Conservation (phyloP, 2,329 filamentous ascomycete genomes). For the Pyricularia grisea region DNA sequence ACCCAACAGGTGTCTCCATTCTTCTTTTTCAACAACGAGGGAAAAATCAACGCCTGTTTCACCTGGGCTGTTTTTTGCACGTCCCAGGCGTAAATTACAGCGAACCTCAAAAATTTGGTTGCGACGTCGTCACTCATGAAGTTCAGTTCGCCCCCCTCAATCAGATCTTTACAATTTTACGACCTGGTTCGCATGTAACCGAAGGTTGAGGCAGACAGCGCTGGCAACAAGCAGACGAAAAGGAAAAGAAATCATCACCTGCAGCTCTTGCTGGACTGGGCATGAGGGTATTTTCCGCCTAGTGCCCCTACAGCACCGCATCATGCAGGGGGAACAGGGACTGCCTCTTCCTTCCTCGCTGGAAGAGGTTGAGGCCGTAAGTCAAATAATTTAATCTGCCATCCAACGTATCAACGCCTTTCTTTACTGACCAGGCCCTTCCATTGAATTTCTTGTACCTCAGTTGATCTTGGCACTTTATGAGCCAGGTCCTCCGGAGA, state of each 20-base stretch:
- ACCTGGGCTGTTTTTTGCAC: neutral
- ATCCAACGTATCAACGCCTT: neutral
- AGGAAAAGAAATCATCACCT: neutral
- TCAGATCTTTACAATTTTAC: neutral
- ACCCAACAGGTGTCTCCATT: neutral
- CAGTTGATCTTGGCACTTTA: conserved; percentile 44
- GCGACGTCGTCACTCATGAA: neutral
- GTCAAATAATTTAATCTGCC: conserved; percentile 6
- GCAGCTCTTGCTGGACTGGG: neutral
- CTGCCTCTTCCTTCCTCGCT: conserved; percentile 22
- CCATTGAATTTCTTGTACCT: neutral
- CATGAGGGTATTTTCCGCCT: neutral
- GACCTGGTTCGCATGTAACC: neutral
- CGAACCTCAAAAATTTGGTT: too few relatives aligned
- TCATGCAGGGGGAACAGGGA: conserved; percentile 15
- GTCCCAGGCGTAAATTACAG: neutral
- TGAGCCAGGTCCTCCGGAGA: conserved; percentile 32
- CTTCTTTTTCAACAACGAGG: neutral
- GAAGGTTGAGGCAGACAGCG: neutral
- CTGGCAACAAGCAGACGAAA: neutral
- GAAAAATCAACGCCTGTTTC: neutral
- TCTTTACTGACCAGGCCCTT: neutral
- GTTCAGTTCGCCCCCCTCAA: neutral
- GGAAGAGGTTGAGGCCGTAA: conserved; percentile 23
- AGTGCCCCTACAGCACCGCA: neutral